These are phyloP conservation scores for Nematocida displodere DNA, from an alignment of 371 early-diverging fungal genomes.

Conservation along the genomic window DNA sequence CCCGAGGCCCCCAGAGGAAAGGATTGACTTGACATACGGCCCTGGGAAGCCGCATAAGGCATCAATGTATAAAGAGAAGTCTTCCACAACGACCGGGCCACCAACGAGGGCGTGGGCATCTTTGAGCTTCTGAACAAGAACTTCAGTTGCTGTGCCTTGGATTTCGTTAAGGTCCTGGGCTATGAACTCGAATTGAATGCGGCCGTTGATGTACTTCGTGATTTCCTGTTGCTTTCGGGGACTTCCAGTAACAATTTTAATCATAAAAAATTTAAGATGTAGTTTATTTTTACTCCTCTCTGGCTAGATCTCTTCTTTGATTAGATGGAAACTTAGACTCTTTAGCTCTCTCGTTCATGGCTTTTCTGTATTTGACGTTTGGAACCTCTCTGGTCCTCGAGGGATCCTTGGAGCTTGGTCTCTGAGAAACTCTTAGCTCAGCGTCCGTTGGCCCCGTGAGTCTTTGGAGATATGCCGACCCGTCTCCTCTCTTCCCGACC, in stretches of 20 bases:
- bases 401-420: constrained; percentile 22
- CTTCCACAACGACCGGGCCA: constrained; percentile 45
- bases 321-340: constrained; percentile 29
- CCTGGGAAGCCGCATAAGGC: constrained; percentile 38
- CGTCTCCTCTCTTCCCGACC: too few species aligned
- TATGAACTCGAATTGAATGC: constrained; percentile 8
- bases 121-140: constrained; percentile 10
- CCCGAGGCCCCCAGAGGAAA: not conserved
- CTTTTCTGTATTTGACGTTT: constrained; percentile 13
- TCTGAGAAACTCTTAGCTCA: not conserved
- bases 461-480: too few species aligned
- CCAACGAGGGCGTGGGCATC: constrained; percentile 17
- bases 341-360: constrained; percentile 48
- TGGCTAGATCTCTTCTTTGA: not conserved
- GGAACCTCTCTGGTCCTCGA: not conserved
- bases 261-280: constrained; percentile 9
- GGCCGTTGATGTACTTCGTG: not conserved
- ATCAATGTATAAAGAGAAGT: constrained; percentile 49
- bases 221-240: constrained; percentile 36
- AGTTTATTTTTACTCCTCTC: not conserved
- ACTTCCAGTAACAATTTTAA: constrained; percentile 44
- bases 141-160: constrained; percentile 22
- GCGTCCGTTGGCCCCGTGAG: not conserved
- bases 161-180: constrained; percentile 29
- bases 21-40: constrained; percentile 41